Conservation (phyloP, 805 yeast genomes). For the Metschnikowia chrysomelidarum region DNA sequence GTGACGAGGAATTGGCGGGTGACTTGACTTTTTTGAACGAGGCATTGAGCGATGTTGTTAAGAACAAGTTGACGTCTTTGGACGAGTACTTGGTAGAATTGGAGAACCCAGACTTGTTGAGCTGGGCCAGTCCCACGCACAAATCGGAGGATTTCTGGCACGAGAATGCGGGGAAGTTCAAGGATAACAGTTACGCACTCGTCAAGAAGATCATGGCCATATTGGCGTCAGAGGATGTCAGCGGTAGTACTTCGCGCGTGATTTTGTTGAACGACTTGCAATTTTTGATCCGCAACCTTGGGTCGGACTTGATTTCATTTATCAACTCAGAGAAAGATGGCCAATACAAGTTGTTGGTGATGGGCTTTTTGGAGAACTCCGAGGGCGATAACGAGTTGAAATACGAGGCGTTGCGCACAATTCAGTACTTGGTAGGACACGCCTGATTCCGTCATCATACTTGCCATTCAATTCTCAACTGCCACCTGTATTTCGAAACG, state of each 20-base stretch:
- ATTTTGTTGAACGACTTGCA: slow-evolving; percentile 44
- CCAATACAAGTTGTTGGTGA: slow-evolving; percentile 70
- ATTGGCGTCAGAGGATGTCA: slow-evolving; percentile 34
- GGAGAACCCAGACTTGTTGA: slow-evolving; percentile 69
- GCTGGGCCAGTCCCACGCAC: slow-evolving; percentile 86
- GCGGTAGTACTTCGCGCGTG: slow-evolving; percentile 25
- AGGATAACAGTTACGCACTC: slow-evolving; percentile 71
- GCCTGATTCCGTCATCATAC: slow-evolving; percentile 7
- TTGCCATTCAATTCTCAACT: slow-evolving; percentile 4
- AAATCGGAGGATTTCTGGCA: slow-evolving; percentile 86
- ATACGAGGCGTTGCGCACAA: slow-evolving; percentile 91
- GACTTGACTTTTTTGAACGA: slow-evolving; percentile 63
- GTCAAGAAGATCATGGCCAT: slow-evolving; percentile 60
- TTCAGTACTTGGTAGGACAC: slow-evolving; percentile 90
- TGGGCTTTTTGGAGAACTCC: slow-evolving; percentile 70
- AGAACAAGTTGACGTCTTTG: slow-evolving; percentile 74
- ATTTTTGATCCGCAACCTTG: slow-evolving; percentile 39
- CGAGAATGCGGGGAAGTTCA: slow-evolving; percentile 74
- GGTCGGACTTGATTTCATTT: slow-evolving; percentile 36
- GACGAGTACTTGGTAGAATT: slow-evolving; percentile 90
- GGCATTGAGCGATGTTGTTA: slow-evolving; percentile 67
- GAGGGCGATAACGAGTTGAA: slow-evolving; percentile 82
- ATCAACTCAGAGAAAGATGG: slow-evolving; percentile 45
- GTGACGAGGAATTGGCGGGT: slow-evolving; percentile 79
- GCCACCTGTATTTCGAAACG: no score